Percentiles rank a stretch among this genome's conserved stretches.
Evolutionary conservation across 305 asterid species (phyloP).

Genomic region (Fraxinus paxiana): DNA sequence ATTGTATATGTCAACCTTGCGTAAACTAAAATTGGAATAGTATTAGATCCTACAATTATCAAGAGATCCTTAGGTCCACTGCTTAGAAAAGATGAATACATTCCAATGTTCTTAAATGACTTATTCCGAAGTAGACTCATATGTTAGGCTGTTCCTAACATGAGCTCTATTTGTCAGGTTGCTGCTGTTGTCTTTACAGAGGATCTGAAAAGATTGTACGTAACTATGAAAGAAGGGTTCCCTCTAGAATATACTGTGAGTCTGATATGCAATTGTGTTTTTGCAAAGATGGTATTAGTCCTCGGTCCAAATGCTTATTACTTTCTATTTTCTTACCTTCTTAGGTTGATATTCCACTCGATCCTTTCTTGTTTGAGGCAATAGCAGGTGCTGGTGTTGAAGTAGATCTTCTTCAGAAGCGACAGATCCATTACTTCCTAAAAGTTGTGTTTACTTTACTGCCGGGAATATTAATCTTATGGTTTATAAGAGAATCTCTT

Average conservation of each 20-base stretch:
- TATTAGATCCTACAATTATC: slow-evolving; percentile 18
- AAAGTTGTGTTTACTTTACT: slow-evolving; percentile 69
- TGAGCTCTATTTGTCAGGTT: slow-evolving; percentile 50
- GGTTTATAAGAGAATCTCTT: slow-evolving; percentile 85
- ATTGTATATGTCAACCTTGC: slow-evolving; percentile 5
- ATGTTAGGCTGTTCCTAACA: slow-evolving; percentile 24
- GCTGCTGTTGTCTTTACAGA: slow-evolving; percentile 92
- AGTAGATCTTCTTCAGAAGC: slow-evolving; percentile 91
- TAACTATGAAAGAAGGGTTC: slow-evolving; percentile 98
- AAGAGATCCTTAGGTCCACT: not conserved
- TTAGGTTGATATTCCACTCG: slow-evolving; percentile 97
- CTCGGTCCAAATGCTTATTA: slow-evolving; percentile 19
- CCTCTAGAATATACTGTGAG: slow-evolving; percentile 92
- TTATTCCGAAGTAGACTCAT: slow-evolving; percentile 10
- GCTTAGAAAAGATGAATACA: slow-evolving; percentile 2
- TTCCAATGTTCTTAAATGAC: slow-evolving; percentile 7
- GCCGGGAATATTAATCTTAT: slow-evolving; percentile 82
- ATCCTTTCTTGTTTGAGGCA: slow-evolving; percentile 90
- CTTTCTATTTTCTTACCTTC: slow-evolving; percentile 27
- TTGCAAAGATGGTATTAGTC: slow-evolving; percentile 10
- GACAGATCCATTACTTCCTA: slow-evolving; percentile 79
- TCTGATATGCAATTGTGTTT: slow-evolving; percentile 24
- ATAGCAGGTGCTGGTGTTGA: slow-evolving; percentile 86
- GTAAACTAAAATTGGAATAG: slow-evolving; percentile 11
- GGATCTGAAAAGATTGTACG: slow-evolving; percentile 86